Conservation (phyloP, 345 rosid species). For the Salix caprea region DNA sequence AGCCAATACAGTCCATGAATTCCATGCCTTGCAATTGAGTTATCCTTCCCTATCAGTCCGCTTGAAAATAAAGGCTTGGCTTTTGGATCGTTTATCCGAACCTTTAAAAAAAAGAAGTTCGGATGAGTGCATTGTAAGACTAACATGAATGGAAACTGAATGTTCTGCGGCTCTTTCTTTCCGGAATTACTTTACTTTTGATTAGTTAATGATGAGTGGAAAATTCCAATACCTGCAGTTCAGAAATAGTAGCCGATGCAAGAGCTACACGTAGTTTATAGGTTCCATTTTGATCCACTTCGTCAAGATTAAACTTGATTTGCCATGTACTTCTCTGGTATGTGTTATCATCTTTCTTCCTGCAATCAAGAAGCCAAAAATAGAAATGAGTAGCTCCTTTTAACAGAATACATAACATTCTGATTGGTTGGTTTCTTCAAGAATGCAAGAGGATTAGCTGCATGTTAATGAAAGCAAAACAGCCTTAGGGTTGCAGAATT, state of each 20-base stretch:
- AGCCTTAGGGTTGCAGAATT: neutral
- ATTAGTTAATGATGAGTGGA: too few relatives aligned
- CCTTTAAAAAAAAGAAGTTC: neutral
- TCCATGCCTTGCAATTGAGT: slow-evolving; percentile 27
- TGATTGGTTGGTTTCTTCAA: too few relatives aligned
- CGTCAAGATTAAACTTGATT: slow-evolving; percentile 7
- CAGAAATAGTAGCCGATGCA: slow-evolving; percentile 19
- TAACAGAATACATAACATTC: too few relatives aligned
- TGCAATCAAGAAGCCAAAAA: neutral
- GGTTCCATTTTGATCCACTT: neutral
- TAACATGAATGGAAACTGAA: neutral
- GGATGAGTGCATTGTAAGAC: neutral
- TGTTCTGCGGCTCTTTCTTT: too few relatives aligned
- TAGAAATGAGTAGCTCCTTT: neutral
- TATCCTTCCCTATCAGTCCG: slow-evolving; percentile 23
- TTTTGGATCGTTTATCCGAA: slow-evolving; percentile 21
- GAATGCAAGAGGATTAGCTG: neutral
- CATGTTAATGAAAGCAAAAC: neutral
- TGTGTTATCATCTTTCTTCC: slow-evolving; percentile 11
- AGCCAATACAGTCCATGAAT: slow-evolving; percentile 27
- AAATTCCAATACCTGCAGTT: slow-evolving; percentile 12
- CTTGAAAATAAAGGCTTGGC: slow-evolving; percentile 13
- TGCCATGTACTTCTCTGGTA: slow-evolving; percentile 23
- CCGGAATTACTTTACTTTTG: too few relatives aligned
- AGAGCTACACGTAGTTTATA: slow-evolving; percentile 20